Evolutionary conservation across 2,329 filamentous ascomycete species (phyloP).

Genomic region (Endoconidiophora laricicola): DNA sequence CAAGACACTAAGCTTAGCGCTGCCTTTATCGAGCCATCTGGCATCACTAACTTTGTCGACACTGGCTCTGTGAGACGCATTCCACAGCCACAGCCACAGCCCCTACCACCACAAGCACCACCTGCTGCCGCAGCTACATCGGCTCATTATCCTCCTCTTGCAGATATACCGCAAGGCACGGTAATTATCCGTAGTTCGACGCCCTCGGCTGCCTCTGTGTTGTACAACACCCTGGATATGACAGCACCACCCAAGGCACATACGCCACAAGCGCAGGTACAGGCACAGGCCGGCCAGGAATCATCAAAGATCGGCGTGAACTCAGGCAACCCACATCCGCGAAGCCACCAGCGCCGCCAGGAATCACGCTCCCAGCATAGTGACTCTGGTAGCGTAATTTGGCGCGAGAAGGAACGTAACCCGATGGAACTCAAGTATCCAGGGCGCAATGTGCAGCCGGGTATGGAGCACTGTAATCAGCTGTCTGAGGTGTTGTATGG

Average conservation of each 20-base stretch:
- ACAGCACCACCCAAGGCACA: slow-evolving; percentile 4
- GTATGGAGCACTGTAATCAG: slow-evolving; percentile 85
- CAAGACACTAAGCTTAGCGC: slow-evolving; percentile 48
- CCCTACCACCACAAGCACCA: background rate
- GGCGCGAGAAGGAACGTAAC: slow-evolving; percentile 17
- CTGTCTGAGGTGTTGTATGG: slow-evolving; percentile 81
- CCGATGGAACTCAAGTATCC: slow-evolving; percentile 36
- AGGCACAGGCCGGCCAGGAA: slow-evolving; percentile 23
- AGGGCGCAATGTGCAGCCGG: slow-evolving; percentile 38
- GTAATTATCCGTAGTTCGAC: slow-evolving; percentile 28
- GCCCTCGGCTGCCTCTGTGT: background rate
- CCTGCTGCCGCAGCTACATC: background rate
- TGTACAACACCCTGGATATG: slow-evolving; percentile 11
- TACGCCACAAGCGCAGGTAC: background rate
- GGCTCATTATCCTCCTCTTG: background rate
- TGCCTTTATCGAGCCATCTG: slow-evolving; percentile 25
- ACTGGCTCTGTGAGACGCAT: slow-evolving; percentile 3
- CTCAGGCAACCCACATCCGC: slow-evolving; percentile 71
- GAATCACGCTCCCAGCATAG: slow-evolving; percentile 23
- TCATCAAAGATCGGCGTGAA: slow-evolving; percentile 54
- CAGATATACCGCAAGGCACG: slow-evolving; percentile 32
- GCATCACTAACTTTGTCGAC: slow-evolving; percentile 10
- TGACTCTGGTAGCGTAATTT: slow-evolving; percentile 21
- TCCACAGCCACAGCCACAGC: background rate
- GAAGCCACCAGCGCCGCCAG: slow-evolving; percentile 56